Base-by-base conservation (phyloP, 805 yeast genomes). In the Nakazawaea anatomiae region DNA sequence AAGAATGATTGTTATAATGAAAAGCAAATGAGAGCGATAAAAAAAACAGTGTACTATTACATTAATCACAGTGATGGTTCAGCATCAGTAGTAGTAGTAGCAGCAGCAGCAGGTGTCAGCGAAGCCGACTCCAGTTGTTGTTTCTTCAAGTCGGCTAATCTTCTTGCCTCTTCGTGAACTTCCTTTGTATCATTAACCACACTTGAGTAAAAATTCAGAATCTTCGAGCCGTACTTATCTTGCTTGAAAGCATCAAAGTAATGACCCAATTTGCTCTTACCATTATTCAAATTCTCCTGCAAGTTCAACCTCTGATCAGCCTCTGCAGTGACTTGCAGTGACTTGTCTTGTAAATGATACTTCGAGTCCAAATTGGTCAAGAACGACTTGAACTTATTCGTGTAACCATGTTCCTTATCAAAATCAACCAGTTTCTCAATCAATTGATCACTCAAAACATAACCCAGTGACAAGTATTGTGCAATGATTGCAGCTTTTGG, bases 401-500 rank as follows among this genome's bases (percentile, higher is more conserved):
- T 72, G 59, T 74, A 65, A 0, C 92, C 94, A 60, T 82, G 77
- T 59, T 82, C 71, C 56, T 81, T 72, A 65, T 87, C 94, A 55
- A 83, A 71, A 18, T 74, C 79, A 48, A 84, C 72, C 27, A 89
- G 86, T 60, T 75, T 76, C 52, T 77, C 73, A 42, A 87, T 71
- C 46, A 85, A 68, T 47, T 73, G 67, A 64, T 87, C 94, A 44
- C 83, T 74, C 42, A 87, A 65, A 18, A 73, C 76, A 62, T 87
- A 87, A 4, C 95, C 95, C n/a, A 81, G 77, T 34, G 89, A 74
- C 53, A 87, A 71, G 58, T 84, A 77, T 66, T 87, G 92, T 1
- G 94, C 92, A 68, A 86, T 70, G 53, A 87, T 81, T 18, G 89
- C 80, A 51, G 82, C 67, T 61, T 85, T 85, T 51, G 95, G 95